These are phyloP conservation scores for Solanum sparsipilum DNA, from an alignment of 257 asterid species.

Conservation along the genomic window DNA sequence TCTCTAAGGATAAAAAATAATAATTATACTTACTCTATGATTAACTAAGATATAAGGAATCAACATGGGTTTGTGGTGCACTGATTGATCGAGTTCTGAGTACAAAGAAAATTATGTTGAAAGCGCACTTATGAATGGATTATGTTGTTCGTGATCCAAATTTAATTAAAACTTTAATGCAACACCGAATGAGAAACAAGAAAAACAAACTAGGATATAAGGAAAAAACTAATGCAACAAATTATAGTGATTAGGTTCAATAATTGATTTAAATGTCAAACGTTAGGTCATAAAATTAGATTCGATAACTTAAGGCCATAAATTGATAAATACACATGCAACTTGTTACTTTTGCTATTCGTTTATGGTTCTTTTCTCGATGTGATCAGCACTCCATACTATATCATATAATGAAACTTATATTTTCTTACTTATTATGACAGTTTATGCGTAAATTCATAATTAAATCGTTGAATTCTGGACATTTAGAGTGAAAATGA, in stretches of 20 bases:
- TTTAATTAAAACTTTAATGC: fast-evolving
- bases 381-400: no score
- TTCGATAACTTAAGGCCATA: background rate
- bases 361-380: no score
- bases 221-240: background rate
- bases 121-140: no score
- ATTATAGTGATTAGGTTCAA: background rate
- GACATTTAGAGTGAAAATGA: background rate
- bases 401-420: no score
- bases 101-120: no score
- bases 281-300: background rate
- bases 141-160: fast-evolving
- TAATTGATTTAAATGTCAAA: background rate
- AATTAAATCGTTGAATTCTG: background rate
- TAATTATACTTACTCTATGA: background rate
- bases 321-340: background rate
- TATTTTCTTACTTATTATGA: background rate
- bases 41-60: background rate
- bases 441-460: background rate
- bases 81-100: no score
- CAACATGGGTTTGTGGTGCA: no score
- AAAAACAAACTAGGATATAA: background rate
- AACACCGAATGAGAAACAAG: no score
- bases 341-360: background rate
- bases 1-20: background rate